Percentiles rank a stretch among this genome's conserved stretches.
Conservation (phyloP, 768 basidiomycete species). For the Phylloporus sp. region DNA sequence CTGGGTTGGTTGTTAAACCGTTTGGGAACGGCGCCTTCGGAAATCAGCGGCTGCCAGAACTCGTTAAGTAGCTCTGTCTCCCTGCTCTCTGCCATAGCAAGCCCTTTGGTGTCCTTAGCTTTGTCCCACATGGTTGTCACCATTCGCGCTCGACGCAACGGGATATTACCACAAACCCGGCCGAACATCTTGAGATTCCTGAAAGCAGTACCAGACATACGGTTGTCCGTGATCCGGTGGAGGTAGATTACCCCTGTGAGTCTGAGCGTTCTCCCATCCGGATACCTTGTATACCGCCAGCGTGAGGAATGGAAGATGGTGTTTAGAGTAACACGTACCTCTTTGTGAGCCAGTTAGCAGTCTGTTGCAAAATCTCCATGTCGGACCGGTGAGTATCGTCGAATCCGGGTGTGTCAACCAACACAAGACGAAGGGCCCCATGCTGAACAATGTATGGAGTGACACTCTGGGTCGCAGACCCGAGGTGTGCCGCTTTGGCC, state of each 20-base stretch:
- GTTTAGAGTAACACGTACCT: neutral
- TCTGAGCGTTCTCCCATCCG: neutral
- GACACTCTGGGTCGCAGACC: neutral
- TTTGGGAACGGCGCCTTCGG: neutral
- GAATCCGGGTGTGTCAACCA: neutral
- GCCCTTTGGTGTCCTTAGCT: neutral
- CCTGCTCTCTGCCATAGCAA: neutral
- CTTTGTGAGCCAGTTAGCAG: no score
- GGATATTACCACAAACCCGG: slow-evolving; percentile 33
- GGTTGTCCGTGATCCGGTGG: slow-evolving; percentile 34
- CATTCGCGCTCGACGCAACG: slow-evolving; percentile 11
- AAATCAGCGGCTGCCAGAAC: slow-evolving; percentile 15
- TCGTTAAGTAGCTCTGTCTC: neutral
- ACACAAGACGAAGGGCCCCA: neutral
- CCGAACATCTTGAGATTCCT: slow-evolving; percentile 31
- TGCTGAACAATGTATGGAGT: neutral
- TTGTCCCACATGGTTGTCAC: slow-evolving; percentile 38
- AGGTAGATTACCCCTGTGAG: slow-evolving; percentile 33
- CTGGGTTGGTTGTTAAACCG: slow-evolving; percentile 1
- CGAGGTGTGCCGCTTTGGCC: neutral
- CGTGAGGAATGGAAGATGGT: neutral
- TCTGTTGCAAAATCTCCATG: neutral
- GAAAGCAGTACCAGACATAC: slow-evolving; percentile 28
- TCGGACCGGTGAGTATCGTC: neutral
- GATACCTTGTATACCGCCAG: slow-evolving; percentile 4